Evolutionary conservation across 345 rosid genomes (phyloP).

Genomic region (Lagerstroemia speciosa): DNA sequence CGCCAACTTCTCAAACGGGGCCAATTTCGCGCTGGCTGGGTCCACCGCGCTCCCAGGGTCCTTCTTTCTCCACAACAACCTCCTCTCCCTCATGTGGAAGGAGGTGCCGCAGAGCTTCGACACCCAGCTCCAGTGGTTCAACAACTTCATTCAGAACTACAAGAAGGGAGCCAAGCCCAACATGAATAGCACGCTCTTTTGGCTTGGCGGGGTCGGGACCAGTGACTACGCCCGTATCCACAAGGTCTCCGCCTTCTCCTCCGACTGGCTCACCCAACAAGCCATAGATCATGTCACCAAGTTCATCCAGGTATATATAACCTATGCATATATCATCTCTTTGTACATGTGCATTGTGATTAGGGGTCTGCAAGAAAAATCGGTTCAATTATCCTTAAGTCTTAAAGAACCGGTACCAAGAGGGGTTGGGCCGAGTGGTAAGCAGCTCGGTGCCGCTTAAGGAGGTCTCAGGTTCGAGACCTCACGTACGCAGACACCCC

Average conservation of each 20-base stretch:
- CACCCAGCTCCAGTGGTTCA: constrained; percentile 32
- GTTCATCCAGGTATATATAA: constrained; percentile 21
- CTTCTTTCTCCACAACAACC: constrained; percentile 3
- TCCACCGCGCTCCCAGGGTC: constrained; percentile 21
- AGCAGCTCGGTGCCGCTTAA: no score
- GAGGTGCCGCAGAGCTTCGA: constrained; percentile 18
- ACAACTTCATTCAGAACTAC: constrained; percentile 1
- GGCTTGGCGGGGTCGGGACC: constrained; percentile 38
- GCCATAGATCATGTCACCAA: constrained; percentile 16
- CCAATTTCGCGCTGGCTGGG: constrained; percentile 37
- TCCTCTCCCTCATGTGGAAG: constrained; percentile 17
- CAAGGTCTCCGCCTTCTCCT: constrained; percentile 11
- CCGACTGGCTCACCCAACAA: constrained; percentile 13
- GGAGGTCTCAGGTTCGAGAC: no score
- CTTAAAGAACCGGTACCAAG: no score
- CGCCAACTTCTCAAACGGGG: constrained; percentile 17
- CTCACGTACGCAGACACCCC: no score
- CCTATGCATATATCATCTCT: no score
- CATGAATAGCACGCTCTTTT: constrained; percentile 21
- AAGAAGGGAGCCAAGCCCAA: background rate
- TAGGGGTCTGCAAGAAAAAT: no score
- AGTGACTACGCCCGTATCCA: constrained; percentile 30
- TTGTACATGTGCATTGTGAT: no score
- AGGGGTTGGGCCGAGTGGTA: no score
- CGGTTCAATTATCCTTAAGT: no score